Evolutionary conservation across 345 rosid genomes (phyloP), one percentile per base, ranked within the genome.

Genomic region (Noccaea caerulescens): DNA sequence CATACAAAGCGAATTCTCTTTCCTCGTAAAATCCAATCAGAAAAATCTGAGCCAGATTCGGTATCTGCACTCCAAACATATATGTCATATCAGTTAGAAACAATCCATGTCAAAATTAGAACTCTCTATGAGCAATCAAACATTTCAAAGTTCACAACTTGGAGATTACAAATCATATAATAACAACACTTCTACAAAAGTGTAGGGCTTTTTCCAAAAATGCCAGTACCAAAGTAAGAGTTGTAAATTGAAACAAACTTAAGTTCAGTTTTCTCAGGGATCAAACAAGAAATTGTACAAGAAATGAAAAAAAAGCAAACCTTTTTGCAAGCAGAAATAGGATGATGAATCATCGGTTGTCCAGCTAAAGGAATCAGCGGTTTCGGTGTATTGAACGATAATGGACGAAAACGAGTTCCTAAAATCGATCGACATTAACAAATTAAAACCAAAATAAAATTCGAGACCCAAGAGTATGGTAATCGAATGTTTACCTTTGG

Each of bases 261-360:
- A 38, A 0, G 10, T 11, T 36, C 9, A 0, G 5, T 16, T 13
- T 36, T 36, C 34, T 55, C 43, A 68, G 9, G 11, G 34, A 50
- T 51, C 47, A 53, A 42, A 67, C 36, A 32, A 2, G 49, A 56
- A 42, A 71, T 1, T n/a, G 50, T 10, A 38, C 14, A 41, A 6
- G 34, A 51, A 20, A 33, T 8, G 4, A 13, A 8, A 11, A n/a
- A 59, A 25, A 57, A 50, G 18, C 59, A 39, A 63, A 86, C 97
- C 93, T 84, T 79, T 82, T 81, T 88, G 72, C 97, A 91, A 73
- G 96, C 88, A 81, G 87, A 85, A n/a, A 91, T 88, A 30, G 88
- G 96, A 84, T 91, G 97, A 47, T 86, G 93, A 75, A 88, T 84
- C 97, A 91, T 88, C 1, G 97, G 93, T 63, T 91, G 96, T 1